Evolutionary conservation across 495 filamentous ascomycete species (phyloP), one percentile per base, ranked within the genome.

Genomic region (Neurospora sp.): DNA sequence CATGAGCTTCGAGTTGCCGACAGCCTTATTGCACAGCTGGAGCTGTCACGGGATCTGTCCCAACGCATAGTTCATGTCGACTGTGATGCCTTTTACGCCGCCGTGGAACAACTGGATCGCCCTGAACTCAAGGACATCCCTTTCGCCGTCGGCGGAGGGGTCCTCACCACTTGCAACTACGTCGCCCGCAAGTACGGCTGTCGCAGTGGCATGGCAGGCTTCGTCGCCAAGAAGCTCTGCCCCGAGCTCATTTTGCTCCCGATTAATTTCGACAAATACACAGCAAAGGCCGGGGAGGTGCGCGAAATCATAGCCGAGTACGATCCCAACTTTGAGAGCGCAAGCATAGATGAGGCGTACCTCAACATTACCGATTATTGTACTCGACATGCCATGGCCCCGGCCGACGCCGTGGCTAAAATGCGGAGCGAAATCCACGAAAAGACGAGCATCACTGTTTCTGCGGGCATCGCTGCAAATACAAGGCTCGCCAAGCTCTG

Each of bases 321-420:
- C 78, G 96, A 99, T 77, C 89, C 92, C 10, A 87, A 93, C 3
- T 98, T 96, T 76, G 93, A 98, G 80, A 95, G 92, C 74, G 93
- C 94, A 3, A 97, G 93, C 79, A 92, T 96, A 53, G 96, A 99
- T 74, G 96, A 99, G 81, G 96, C 96, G 5, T 99, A 97, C 81
- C 84, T 99, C 39, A 98, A 98, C 79, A 93, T 98, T 71, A 99
- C 96, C 1, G 82, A 92, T 68, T 99, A 97, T 77, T 96, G 94
- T 77, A 71, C 82, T 59, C 87, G 89, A 48, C 90, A 94, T 59
- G 76, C 87, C 8, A 84, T 94, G 76, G 82, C 81, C 4, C 90
- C 95, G 0, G 92, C 91, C 71, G 90, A 93, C 27, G 91, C 85
- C 1, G 92, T 97, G 6, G 81, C 87, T 35, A 88, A 92, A 74